These are phyloP conservation scores for Naematelia encephala DNA, from an alignment of 768 basidiomycete genomes.

Conservation along the genomic window DNA sequence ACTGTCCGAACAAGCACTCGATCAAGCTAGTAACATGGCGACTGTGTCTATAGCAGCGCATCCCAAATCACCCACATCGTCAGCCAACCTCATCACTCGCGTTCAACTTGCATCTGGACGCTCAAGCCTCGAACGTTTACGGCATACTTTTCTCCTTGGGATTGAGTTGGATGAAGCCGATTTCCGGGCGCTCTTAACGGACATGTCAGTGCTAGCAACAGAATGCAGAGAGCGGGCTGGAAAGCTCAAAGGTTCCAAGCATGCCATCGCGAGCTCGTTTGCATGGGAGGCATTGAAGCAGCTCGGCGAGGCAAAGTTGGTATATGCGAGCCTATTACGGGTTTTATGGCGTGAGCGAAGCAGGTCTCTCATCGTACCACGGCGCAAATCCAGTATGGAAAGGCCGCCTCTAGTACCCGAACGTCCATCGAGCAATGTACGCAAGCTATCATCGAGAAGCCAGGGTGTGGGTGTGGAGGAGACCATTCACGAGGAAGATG, in stretches of 20 bases:
- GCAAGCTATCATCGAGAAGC: conserved; percentile 10
- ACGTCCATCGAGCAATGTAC: neutral
- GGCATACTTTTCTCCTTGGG: conserved; percentile 44
- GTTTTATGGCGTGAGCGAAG: conserved; percentile 41
- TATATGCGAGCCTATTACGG: conserved; percentile 43
- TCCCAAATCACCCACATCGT: conserved; percentile 33
- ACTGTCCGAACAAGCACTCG: conserved; percentile 46
- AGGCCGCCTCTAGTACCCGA: neutral
- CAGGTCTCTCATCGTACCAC: neutral
- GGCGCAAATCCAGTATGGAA: neutral
- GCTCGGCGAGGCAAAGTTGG: conserved; percentile 37
- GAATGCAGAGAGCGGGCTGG: conserved; percentile 41
- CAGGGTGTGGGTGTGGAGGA: conserved; percentile 16
- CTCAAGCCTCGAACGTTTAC: conserved; percentile 37
- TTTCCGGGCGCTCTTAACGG: conserved; percentile 41
- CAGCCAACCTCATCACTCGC: conserved; percentile 42
- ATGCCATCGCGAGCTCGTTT: conserved; percentile 33
- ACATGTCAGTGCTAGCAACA: conserved; percentile 40
- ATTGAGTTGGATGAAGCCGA: conserved; percentile 47
- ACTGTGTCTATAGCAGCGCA: conserved; percentile 33
- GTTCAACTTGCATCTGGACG: conserved; percentile 44
- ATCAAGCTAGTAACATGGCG: conserved; percentile 48
- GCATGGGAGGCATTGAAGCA: conserved; percentile 46
- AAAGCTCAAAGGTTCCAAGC: conserved; percentile 42
- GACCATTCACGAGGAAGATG: conserved; percentile 35